Conservation (phyloP, 2,329 filamentous ascomycete genomes). For the Trichoderma sp. region DNA sequence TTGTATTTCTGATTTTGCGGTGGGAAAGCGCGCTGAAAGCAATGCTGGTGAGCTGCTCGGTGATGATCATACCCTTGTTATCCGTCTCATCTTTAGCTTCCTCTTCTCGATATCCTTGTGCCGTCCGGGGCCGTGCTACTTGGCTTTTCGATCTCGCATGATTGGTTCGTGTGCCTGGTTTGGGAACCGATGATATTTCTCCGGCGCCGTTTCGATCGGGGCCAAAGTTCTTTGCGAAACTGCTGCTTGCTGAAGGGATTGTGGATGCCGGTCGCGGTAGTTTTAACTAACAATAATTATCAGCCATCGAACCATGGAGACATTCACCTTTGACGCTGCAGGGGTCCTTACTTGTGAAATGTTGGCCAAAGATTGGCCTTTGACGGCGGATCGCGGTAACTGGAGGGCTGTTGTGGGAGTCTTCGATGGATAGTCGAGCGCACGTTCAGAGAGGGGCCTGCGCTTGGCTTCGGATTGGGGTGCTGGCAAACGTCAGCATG, state of each 20-base stretch:
- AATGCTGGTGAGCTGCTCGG: constrained; percentile 16
- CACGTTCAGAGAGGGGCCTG: constrained; percentile 55
- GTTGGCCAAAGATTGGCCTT: constrained; percentile 40
- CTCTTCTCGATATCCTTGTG: constrained; percentile 40
- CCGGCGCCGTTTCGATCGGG: constrained; percentile 46
- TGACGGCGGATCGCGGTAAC: constrained; percentile 43
- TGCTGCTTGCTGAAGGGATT: constrained; percentile 39
- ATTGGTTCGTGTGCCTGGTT: constrained; percentile 45
- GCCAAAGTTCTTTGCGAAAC: constrained; percentile 57
- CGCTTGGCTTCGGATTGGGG: constrained; percentile 57
- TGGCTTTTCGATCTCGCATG: constrained; percentile 44
- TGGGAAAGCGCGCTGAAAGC: constrained; percentile 23
- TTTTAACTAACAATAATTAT: constrained; percentile 32
- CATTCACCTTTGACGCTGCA: neutral
- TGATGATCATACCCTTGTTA: constrained; percentile 36
- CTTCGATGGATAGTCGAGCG: constrained; percentile 46
- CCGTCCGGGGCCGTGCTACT: constrained; percentile 37
- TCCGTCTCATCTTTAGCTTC: constrained; percentile 36
- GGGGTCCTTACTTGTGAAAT: constrained; percentile 31
- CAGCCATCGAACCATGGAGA: neutral
- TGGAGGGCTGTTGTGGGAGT: constrained; percentile 39
- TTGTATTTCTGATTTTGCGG: constrained; percentile 29
- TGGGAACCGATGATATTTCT: constrained; percentile 51
- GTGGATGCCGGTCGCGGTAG: constrained; percentile 39
- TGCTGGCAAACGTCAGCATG: constrained; percentile 36